These are phyloP conservation scores for Nicotiana noctiflora DNA, from an alignment of 257 asterid genomes.

Conservation along the genomic window DNA sequence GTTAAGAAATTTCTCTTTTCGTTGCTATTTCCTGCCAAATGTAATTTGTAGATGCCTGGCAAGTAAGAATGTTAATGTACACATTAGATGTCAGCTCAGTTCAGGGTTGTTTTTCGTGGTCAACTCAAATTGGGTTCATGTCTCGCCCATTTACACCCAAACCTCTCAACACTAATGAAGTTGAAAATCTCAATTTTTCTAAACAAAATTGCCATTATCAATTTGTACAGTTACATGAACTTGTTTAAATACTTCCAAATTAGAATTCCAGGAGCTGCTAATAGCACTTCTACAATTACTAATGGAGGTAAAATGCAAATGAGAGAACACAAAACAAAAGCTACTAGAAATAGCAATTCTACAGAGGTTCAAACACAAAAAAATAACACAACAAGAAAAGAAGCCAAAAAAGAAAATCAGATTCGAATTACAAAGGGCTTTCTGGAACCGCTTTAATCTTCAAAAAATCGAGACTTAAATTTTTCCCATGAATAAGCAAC, in stretches of 20 bases:
- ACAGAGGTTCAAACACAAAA: not conserved
- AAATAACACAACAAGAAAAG: not conserved
- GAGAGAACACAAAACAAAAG: not conserved
- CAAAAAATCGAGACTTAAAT: constrained; percentile 26
- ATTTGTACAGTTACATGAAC: not conserved
- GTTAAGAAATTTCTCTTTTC: too few species aligned
- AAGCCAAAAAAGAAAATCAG: not conserved
- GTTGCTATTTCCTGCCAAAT: too few species aligned
- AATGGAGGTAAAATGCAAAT: not conserved
- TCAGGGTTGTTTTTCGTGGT: not conserved
- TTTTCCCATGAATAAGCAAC: constrained; percentile 45
- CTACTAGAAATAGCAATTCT: not conserved
- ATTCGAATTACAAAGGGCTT: constrained; percentile 29
- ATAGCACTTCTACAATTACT: not conserved
- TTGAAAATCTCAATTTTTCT: too few species aligned
- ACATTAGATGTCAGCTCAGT: not conserved
- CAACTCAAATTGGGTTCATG: not conserved
- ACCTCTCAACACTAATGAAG: not conserved
- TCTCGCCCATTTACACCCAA: not conserved
- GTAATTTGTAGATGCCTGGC: too few species aligned
- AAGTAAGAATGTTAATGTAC: not conserved
- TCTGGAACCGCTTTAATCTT: constrained; percentile 32
- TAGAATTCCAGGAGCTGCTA: not conserved
- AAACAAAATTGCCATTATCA: too few species aligned
- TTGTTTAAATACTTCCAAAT: not conserved